Percentiles rank a stretch among this genome's conserved stretches.
phyloP scores from a whole-genome alignment of 441 rosid genomes.

The Eutrema salsugineum region DNA sequence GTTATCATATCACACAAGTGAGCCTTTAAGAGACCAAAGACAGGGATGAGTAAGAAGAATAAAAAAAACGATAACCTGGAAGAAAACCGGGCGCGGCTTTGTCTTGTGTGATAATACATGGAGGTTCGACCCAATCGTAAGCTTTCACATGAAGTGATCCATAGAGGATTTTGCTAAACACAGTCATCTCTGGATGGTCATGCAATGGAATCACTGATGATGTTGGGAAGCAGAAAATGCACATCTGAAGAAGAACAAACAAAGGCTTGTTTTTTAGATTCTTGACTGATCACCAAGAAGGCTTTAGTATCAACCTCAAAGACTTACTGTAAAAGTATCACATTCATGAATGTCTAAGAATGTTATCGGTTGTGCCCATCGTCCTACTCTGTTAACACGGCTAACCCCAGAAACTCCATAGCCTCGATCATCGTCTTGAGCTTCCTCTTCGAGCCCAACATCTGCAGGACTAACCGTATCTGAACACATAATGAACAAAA shows the following conservation, averaged over 20 bases:
- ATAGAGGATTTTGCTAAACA: constrained; percentile 85
- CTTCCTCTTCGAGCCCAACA: constrained; percentile 72
- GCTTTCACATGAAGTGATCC: constrained; percentile 92
- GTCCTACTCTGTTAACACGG: constrained; percentile 45
- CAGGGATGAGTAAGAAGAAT: neutral
- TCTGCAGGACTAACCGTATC: constrained; percentile 72
- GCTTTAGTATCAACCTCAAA: neutral
- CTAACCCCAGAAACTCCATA: constrained; percentile 60
- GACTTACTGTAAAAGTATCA: constrained; percentile 71
- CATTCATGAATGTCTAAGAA: constrained; percentile 66
- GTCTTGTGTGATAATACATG: constrained; percentile 41
- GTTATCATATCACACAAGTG: neutral
- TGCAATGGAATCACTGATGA: constrained; percentile 91
- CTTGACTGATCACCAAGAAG: neutral
- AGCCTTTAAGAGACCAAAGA: neutral
- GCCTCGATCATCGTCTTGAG: constrained; percentile 76
- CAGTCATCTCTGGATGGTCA: constrained; percentile 94
- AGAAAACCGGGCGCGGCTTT: constrained; percentile 37
- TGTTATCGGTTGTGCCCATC: constrained; percentile 91
- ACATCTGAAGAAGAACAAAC: constrained; percentile 57
- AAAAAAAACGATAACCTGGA: constrained; percentile 35
- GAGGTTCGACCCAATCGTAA: constrained; percentile 92
- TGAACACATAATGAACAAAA: constrained; percentile 31
- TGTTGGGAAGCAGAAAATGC: constrained; percentile 91
- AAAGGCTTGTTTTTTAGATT: neutral